Evolutionary conservation across 1,139 yeast species (phyloP), one percentile per base, ranked within the genome.

Genomic region (Candida sanyaensis): DNA sequence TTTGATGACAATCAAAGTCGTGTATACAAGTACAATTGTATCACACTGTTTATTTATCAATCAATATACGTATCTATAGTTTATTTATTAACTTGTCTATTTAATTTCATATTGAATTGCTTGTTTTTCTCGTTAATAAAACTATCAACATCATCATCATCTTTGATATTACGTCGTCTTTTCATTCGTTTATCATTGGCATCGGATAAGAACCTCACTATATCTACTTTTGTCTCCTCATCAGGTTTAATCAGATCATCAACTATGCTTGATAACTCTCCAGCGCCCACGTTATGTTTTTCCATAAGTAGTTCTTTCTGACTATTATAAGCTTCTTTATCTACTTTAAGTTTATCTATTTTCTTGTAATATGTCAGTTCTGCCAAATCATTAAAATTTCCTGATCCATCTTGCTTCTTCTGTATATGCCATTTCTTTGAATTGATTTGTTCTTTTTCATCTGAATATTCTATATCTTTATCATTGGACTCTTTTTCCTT

Each of bases 41-140:
- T 17, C 21, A 17, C 5, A 4, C 6, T 13, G 36, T 26, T 17
- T 17, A 17, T 17, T 3, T 17, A 17, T 17, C 21, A 2, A 17
- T 17, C 21, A n/a, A n/a, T n/a, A n/a, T 17, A 17, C 21, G 3
- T 17, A 17, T 17, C 21, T 17, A 17, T 17, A 2, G 3, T 17
- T 21, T 21, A 27, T 29, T 28, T 48, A 29, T 43, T 71, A 69
- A 55, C 78, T 78, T 81, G 83, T 42, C 92, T 68, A 48, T 83
- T 74, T 54, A 90, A 69, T 59, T 88, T 88, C 63, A 78, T 80
- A 65, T 89, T 90, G 66, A 89, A 90, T 59, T 86, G 87, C 59
- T 78, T 80, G 72, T 90, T 90, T 65, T 85, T 86, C 50, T 86
- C 92, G 61, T 87, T 89, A 61, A 90, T 81, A 59, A 63, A 71